These are phyloP conservation scores for Picea abies DNA, from an alignment of 83 land plant species.

Conservation along the genomic window DNA sequence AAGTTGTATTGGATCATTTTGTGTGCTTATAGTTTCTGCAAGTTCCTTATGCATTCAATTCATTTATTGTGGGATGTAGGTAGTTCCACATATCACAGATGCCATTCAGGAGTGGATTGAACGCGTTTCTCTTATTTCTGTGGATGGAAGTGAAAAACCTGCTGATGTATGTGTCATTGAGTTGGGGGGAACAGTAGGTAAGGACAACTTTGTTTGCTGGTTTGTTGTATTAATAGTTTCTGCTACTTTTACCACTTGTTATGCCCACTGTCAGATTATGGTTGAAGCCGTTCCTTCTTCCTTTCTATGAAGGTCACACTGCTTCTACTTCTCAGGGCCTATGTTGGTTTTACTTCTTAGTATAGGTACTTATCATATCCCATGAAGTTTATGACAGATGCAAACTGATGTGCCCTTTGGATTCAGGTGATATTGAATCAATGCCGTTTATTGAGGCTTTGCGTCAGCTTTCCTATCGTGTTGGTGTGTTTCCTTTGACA, in stretches of 20 bases:
- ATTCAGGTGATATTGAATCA: constrained; percentile 95
- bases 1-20: neutral
- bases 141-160: constrained; percentile 82
- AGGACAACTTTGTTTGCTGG: neutral
- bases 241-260: neutral
- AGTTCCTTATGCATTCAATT: neutral
- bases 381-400: neutral
- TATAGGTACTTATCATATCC: neutral
- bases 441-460: constrained; percentile 95
- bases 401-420: constrained; percentile 6
- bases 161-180: constrained; percentile 99
- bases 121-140: constrained; percentile 83
- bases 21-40: neutral
- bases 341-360: neutral
- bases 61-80: constrained; percentile 37
- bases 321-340: neutral
- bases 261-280: neutral
- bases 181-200: constrained; percentile 97
- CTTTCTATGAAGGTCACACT: neutral
- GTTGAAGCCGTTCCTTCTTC: neutral
- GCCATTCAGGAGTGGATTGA: constrained; percentile 99
- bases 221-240: neutral
- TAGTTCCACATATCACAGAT: constrained; percentile 97
- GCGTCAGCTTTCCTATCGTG: constrained; percentile 91
- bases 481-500: constrained; percentile 56